phyloP scores from a whole-genome alignment of 2,329 filamentous ascomycete species.

The Exophiala viscosa region DNA sequence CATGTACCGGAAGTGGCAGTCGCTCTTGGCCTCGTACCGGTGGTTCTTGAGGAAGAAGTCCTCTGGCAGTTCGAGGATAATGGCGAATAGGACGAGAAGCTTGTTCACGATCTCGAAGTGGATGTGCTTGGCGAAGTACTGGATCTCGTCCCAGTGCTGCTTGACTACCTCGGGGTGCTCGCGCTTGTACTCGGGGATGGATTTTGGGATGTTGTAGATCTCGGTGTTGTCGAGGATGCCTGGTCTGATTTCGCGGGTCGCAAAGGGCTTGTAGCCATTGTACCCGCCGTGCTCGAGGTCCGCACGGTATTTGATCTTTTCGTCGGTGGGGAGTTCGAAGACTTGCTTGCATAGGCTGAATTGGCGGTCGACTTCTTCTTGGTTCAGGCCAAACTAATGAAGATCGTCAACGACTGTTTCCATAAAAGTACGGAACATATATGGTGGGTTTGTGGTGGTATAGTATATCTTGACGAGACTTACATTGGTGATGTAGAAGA shows the following conservation, averaged over 20 bases:
- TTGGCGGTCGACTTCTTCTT: slow-evolving; percentile 57
- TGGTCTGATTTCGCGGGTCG: slow-evolving; percentile 34
- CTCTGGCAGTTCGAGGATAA: slow-evolving; percentile 57
- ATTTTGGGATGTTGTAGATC: slow-evolving; percentile 61
- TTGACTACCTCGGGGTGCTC: slow-evolving; percentile 48
- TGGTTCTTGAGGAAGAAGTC: slow-evolving; percentile 55
- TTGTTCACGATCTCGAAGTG: slow-evolving; percentile 55
- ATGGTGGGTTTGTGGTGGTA: too few species aligned
- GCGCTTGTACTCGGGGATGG: slow-evolving; percentile 43
- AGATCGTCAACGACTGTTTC: too few species aligned
- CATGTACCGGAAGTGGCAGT: slow-evolving; percentile 61
- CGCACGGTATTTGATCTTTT: slow-evolving; percentile 57
- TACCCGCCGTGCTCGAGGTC: slow-evolving; percentile 52
- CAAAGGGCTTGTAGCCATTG: slow-evolving; percentile 52
- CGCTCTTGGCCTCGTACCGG: slow-evolving; percentile 53
- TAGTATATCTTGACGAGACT: too few species aligned
- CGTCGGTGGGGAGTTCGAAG: slow-evolving; percentile 53
- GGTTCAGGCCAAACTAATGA: slow-evolving; percentile 48
- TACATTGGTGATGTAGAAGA: slow-evolving; percentile 59
- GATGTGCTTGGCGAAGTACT: slow-evolving; percentile 49
- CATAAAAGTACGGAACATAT: too few species aligned
- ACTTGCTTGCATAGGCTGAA: slow-evolving; percentile 58
- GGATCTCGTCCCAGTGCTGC: slow-evolving; percentile 53
- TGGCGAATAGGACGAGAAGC: slow-evolving; percentile 56
- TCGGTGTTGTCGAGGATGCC: slow-evolving; percentile 51